Base-by-base conservation (phyloP, 2,329 filamentous ascomycete genomes). In the Microdochium trichocladiopsis region DNA sequence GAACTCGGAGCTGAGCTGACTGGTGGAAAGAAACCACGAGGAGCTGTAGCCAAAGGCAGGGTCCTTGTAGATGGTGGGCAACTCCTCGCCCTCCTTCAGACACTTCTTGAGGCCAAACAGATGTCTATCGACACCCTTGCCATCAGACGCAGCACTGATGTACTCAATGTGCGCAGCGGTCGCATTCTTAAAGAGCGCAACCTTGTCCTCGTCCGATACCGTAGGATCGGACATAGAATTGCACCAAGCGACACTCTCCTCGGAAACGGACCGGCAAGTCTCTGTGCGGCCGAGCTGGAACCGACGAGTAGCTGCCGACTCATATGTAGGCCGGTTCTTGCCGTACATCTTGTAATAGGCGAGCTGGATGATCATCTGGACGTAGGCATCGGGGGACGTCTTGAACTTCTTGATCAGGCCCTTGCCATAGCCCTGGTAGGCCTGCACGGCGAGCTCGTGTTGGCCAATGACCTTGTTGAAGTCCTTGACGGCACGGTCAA, bases 331-430 rank as follows among this genome's bases (percentile, higher is more conserved):
- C 3, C 94, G 83, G 79, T 92, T 96, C 79, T 92, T 90, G 78
- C 94, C 94, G 73, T 95, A 96, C 90, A 99, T 96, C 76, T 97
- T 97, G 80, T 86, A 87, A 79, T 99, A 99, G 37, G 94, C 94
- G 51, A 97, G 84, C 72, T 99, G 94, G 69, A 99, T 99, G 69
- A 96, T 77, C 90, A 99, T 94, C 74, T 99, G 94, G 43, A 97
- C 91, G 70, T 95, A 99, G 28, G 93, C 94, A 64, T 99, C 95
- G 25, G 94, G 94, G 24, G 89, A 95, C 82, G 90, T 96, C 76
- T 91, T 95, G 84, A 99, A 97, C 73, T 96, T 95, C 84, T 99
- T 99, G 79, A 99, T 97, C 56, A 99, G 77, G 24, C 90, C 91
- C 77, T 99, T 99, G 69, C 94, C 94, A 70, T 99, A 99, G 62